These are phyloP conservation scores for Fraxinus baroniana DNA, from an alignment of 305 asterid genomes.

Conservation along the genomic window DNA sequence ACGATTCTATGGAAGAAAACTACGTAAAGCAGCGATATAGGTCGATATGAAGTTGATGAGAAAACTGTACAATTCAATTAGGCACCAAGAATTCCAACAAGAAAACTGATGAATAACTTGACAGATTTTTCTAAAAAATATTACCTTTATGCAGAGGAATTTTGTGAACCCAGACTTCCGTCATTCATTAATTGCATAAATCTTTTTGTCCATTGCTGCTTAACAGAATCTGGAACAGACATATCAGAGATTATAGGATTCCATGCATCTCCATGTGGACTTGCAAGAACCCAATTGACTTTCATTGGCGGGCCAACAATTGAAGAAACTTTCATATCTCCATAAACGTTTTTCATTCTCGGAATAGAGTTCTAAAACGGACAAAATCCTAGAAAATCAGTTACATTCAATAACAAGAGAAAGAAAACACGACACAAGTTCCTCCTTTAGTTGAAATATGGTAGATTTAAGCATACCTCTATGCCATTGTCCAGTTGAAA, in stretches of 20 bases:
- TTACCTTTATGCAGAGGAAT: constrained; percentile 34
- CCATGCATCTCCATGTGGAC: constrained; percentile 64
- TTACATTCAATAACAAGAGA: not conserved
- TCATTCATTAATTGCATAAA: constrained; percentile 51
- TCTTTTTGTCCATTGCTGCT: constrained; percentile 67
- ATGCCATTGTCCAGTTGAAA: constrained; percentile 40
- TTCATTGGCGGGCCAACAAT: constrained; percentile 48
- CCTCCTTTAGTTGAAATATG: not conserved
- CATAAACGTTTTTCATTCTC: constrained; percentile 23
- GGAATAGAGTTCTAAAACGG: constrained; percentile 32
- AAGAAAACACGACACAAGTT: not conserved
- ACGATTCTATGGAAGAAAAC: not conserved
- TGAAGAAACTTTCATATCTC: constrained; percentile 30
- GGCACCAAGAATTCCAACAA: not conserved
- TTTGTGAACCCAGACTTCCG: constrained; percentile 20
- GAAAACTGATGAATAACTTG: not conserved
- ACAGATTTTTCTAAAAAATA: not conserved
- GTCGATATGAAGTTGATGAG: not conserved
- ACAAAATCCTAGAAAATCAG: constrained; percentile 3
- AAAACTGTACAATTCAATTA: not conserved
- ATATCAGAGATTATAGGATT: constrained; percentile 53
- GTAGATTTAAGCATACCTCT: constrained; percentile 42
- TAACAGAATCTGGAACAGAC: constrained; percentile 52
- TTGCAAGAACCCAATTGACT: constrained; percentile 75
- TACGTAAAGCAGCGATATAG: not conserved